Evolutionary conservation across 208 protist species (phyloP).

Genomic region (Porcisia hertigi): DNA sequence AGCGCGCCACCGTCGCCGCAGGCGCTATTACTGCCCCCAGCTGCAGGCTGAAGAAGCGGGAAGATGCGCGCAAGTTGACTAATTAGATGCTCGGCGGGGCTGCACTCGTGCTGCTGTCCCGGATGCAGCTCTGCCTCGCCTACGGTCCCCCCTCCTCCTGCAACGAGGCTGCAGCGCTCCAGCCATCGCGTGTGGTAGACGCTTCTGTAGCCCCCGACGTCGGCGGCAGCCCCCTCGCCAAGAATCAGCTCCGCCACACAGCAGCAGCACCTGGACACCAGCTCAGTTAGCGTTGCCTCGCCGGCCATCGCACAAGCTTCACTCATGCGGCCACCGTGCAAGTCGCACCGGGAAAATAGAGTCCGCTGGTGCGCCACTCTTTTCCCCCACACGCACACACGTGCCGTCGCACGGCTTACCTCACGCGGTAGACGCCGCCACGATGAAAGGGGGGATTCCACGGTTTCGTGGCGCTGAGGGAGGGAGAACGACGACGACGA

Average conservation of each 20-base stretch:
- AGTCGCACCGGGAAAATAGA: background rate
- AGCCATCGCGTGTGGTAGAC: background rate
- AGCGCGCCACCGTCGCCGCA: background rate
- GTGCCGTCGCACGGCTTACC: background rate
- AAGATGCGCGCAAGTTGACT: conserved; percentile 1
- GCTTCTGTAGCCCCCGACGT: conserved; percentile 19
- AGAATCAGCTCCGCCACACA: conserved; percentile 24
- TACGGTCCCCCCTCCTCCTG: background rate
- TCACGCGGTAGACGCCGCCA: background rate
- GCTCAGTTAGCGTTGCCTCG: conserved; percentile 6
- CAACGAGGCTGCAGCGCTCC: background rate
- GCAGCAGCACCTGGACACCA: conserved; percentile 23
- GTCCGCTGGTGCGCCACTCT: background rate
- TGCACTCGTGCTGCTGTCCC: background rate
- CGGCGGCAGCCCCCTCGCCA: conserved; percentile 24
- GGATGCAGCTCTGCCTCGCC: background rate
- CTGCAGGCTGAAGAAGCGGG: background rate
- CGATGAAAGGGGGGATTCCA: background rate
- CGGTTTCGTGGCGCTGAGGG: too few relatives aligned
- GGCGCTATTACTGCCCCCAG: background rate
- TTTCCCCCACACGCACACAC: background rate
- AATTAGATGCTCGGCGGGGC: background rate
- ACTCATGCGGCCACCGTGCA: background rate
- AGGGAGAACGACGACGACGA: background rate
- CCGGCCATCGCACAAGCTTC: background rate